phyloP scores from a whole-genome alignment of 768 basidiomycete genomes.

The Pholiota microspora region DNA sequence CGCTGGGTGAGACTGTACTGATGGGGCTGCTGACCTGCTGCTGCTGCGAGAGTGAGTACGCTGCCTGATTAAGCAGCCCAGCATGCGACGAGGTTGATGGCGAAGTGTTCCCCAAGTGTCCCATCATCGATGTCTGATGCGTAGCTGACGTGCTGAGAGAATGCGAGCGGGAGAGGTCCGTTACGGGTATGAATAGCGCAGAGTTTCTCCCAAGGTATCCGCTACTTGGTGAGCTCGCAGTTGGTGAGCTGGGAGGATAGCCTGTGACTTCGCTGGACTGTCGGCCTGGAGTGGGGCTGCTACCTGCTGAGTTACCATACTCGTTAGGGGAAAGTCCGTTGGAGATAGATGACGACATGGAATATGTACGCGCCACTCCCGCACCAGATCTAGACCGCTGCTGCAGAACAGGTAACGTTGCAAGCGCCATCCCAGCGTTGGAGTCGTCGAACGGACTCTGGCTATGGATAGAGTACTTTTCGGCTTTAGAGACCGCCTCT shows the following conservation, averaged over 20 bases:
- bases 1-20: conserved; percentile 14
- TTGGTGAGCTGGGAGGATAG: conserved; percentile 17
- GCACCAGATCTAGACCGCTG: conserved; percentile 15
- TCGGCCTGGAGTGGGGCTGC: conserved; percentile 14
- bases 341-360: background rate
- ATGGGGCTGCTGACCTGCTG: background rate
- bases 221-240: conserved; percentile 1
- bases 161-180: conserved; percentile 16
- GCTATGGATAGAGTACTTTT: conserved; percentile 22
- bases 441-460: conserved; percentile 15
- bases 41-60: conserved; percentile 11
- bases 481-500: conserved; percentile 17
- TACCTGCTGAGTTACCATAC: conserved; percentile 1
- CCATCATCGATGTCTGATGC: conserved; percentile 10
- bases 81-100: conserved; percentile 14
- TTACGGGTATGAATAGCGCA: conserved; percentile 9
- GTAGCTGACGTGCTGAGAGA: conserved; percentile 12
- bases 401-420: conserved; percentile 22
- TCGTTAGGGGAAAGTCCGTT: background rate
- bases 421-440: conserved; percentile 19
- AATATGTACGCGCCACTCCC: conserved; percentile 7
- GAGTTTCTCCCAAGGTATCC: background rate
- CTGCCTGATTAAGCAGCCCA: background rate
- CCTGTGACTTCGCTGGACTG: conserved; percentile 26
- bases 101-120: background rate